phyloP scores from a whole-genome alignment of 306 rosid species.

The Trifolium repens region DNA sequence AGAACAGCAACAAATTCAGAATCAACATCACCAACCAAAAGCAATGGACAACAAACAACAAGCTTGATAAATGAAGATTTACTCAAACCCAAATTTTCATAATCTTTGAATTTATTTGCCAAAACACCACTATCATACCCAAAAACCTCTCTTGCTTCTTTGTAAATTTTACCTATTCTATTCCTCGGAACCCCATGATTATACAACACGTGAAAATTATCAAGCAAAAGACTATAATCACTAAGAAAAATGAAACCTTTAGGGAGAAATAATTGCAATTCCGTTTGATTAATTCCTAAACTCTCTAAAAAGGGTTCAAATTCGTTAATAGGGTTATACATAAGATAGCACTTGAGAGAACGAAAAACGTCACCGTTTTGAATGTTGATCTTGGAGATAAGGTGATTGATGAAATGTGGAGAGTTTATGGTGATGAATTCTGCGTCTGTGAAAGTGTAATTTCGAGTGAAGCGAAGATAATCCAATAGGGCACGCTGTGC shows the following conservation, averaged over 20 bases:
- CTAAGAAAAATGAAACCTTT: constrained; percentile 51
- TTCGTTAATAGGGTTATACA: constrained; percentile 78
- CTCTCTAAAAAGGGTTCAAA: constrained; percentile 88
- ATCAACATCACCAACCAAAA: constrained; percentile 60
- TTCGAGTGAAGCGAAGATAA: constrained; percentile 68
- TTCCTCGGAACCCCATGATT: constrained; percentile 68
- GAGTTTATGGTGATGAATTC: constrained; percentile 77
- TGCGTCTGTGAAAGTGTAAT: constrained; percentile 60
- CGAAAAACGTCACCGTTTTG: constrained; percentile 44
- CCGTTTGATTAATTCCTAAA: constrained; percentile 62
- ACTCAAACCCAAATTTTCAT: constrained; percentile 71
- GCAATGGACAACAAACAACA: constrained; percentile 67
- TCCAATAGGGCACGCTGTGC: constrained; percentile 61
- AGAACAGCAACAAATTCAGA: constrained; percentile 56
- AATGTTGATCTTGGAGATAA: constrained; percentile 48
- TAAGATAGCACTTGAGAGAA: constrained; percentile 52
- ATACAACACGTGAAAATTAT: constrained; percentile 61
- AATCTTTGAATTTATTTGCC: constrained; percentile 56
- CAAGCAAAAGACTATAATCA: constrained; percentile 62
- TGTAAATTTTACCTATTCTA: constrained; percentile 67
- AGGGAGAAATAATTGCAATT: constrained; percentile 58
- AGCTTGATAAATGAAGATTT: constrained; percentile 59
- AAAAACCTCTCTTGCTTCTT: constrained; percentile 70
- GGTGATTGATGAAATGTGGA: constrained; percentile 57
- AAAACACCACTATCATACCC: constrained; percentile 53